Evolutionary conservation across 2,329 filamentous ascomycete genomes (phyloP).

Genomic region (Clonostachys solani): DNA sequence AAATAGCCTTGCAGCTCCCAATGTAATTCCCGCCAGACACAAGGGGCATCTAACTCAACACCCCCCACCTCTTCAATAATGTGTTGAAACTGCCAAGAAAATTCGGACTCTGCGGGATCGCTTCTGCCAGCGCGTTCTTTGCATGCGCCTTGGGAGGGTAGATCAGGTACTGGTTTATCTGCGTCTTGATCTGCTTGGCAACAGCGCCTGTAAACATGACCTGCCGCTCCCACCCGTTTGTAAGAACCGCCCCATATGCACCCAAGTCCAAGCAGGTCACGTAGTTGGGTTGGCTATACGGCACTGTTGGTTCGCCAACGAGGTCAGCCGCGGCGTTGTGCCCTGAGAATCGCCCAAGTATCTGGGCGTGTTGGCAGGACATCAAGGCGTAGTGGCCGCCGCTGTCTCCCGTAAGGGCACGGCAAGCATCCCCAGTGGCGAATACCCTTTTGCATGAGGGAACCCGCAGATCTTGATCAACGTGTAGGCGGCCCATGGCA

Average conservation of each 20-base stretch:
- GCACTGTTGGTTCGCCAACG: slow-evolving; percentile 11
- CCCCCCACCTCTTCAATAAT: no score
- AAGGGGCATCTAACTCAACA: no score
- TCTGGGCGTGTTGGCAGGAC: slow-evolving; percentile 31
- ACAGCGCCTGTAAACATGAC: slow-evolving; percentile 14
- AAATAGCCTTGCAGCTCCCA: no score
- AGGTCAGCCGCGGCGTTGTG: slow-evolving; percentile 27
- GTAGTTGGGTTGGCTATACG: slow-evolving; percentile 23
- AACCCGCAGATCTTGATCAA: slow-evolving; percentile 20
- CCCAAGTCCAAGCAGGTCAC: slow-evolving; percentile 29
- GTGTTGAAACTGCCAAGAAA: no score
- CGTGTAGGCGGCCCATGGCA: slow-evolving; percentile 16
- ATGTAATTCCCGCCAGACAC: no score
- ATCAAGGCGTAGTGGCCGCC: slow-evolving; percentile 22
- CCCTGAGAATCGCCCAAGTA: slow-evolving; percentile 24
- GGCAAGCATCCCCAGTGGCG: slow-evolving; percentile 26
- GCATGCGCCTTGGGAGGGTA: slow-evolving; percentile 17
- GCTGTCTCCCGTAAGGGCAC: slow-evolving; percentile 10
- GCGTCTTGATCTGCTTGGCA: slow-evolving; percentile 24
- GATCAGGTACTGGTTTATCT: slow-evolving; percentile 24
- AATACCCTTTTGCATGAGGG: slow-evolving; percentile 13
- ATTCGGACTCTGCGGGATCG: no score
- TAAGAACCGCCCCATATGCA: slow-evolving; percentile 16
- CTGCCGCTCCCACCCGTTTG: slow-evolving; percentile 21
- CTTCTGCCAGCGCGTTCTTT: no score